phyloP scores from a whole-genome alignment of 2,329 filamentous ascomycete species.

The Cytospora leucostoma region DNA sequence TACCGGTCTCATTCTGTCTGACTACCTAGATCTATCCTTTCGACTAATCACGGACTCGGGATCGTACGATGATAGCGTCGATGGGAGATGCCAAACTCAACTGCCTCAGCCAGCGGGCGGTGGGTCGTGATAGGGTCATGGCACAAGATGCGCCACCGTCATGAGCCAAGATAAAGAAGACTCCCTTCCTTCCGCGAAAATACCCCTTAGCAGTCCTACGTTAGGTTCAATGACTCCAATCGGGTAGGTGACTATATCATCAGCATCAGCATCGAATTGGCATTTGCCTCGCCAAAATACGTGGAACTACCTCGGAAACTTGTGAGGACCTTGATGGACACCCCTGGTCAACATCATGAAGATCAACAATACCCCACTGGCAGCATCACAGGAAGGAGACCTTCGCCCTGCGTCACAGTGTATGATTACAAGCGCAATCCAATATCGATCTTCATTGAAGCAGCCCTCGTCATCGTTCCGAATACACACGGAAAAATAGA shows the following conservation, averaged over 20 bases:
- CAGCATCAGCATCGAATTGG: neutral
- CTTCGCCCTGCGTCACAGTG: neutral
- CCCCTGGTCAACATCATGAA: neutral
- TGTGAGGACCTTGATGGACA: constrained; percentile 10
- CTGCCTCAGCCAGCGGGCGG: neutral
- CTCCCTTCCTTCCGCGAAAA: too few species aligned
- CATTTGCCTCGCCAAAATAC: neutral
- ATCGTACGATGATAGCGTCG: neutral
- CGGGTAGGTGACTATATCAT: neutral
- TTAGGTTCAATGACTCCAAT: neutral
- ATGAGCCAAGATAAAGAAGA: neutral
- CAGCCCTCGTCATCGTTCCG: neutral
- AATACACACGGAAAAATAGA: too few species aligned
- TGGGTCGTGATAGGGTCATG: neutral
- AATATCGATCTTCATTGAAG: neutral
- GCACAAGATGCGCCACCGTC: neutral
- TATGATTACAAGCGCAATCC: neutral
- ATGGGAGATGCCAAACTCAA: neutral
- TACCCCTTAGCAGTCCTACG: neutral
- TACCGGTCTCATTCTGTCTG: constrained; percentile 6
- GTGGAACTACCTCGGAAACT: neutral
- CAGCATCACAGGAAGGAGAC: neutral
- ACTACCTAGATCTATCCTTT: neutral
- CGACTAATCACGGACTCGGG: neutral
- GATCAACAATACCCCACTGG: neutral